phyloP scores from a whole-genome alignment of 148 eudicot species.

The Simmondsia chinensis region DNA sequence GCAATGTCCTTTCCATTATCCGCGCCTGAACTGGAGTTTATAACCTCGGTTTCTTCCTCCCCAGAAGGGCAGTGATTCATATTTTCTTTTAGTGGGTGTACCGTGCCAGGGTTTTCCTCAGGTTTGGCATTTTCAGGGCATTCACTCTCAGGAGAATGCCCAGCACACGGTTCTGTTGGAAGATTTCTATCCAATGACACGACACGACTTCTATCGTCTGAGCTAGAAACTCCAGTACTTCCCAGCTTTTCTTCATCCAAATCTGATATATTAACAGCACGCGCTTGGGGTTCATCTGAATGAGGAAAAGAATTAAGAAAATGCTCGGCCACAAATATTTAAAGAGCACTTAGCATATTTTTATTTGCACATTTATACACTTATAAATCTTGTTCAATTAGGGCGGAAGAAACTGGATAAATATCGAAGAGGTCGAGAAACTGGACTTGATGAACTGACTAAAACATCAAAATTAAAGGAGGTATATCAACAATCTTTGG shows the following conservation, averaged over 20 bases:
- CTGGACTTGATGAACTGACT: too few relatives aligned
- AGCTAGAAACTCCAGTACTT: constrained; percentile 11
- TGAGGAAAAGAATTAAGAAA: constrained; percentile 4
- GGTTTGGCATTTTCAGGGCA: constrained; percentile 10
- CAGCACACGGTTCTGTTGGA: constrained; percentile 12
- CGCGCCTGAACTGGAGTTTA: constrained; percentile 4
- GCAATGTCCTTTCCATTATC: constrained; percentile 25
- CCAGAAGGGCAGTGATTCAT: not conserved
- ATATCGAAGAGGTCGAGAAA: too few relatives aligned
- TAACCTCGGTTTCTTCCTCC: constrained; percentile 17
- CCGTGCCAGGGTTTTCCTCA: constrained; percentile 8
- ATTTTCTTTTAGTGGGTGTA: constrained; percentile 9
- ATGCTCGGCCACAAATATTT: not conserved
- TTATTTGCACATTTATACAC: too few relatives aligned
- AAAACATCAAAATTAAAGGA: too few relatives aligned
- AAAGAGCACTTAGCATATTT: too few relatives aligned
- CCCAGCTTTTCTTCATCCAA: constrained; percentile 40
- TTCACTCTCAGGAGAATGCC: constrained; percentile 17
- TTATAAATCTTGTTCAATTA: too few relatives aligned
- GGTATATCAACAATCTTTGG: too few relatives aligned
- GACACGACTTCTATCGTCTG: constrained; percentile 8
- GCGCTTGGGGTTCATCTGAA: constrained; percentile 43
- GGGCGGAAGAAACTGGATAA: too few relatives aligned
- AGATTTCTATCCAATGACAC: constrained; percentile 8
- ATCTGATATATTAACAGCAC: constrained; percentile 20